Evolutionary conservation across 495 filamentous ascomycete species (phyloP), one percentile per base, ranked within the genome.

Genomic region (Penicillium cataractarum): DNA sequence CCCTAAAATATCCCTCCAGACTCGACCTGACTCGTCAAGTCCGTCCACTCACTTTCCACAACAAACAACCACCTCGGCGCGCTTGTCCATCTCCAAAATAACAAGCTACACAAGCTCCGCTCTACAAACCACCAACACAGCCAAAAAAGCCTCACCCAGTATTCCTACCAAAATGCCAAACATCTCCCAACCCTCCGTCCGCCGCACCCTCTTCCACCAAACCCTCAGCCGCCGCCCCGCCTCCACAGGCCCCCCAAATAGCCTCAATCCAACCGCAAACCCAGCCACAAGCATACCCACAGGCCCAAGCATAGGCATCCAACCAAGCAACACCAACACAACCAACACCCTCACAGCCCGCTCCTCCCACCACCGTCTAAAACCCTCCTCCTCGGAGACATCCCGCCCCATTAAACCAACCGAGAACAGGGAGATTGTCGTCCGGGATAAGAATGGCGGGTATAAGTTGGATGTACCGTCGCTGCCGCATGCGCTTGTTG

Each of bases 181-280:
- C 19, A 80, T 78, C 72, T 70, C 70, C 42, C 67, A 73, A 29
- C 69, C 64, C 27, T 78, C 75, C 17, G 84, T 89, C 39, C 86
- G 90, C 51, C 89, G 90, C 60, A 92, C 90, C 69, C 84, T 92
- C 27, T 93, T 93, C 79, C 86, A 88, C 39, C 83, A 85, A 67
- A 84, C 89, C 48, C 83, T 91, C 27, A 87, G 84, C 64, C 84
- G 89, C 44, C 88, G 89, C 1, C 87, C 88, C 22, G 87, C 86
- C 15, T 79, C 85, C 17, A 64, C 69, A 22, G 67, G 61, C n/a
- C 68, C 76, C 26, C 61, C 67, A 10, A 71, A 68, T 61, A 62
- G 61, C 49, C 40, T 10, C n/a, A 7, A 9, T 6, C 40, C 40
- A 21, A 13, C 13, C 6, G 6, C 42, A 22, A 21, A 12, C 42